Evolutionary conservation across 2,329 filamentous ascomycete species (phyloP).

Genomic region (Cylindrodendrum hubeiense): DNA sequence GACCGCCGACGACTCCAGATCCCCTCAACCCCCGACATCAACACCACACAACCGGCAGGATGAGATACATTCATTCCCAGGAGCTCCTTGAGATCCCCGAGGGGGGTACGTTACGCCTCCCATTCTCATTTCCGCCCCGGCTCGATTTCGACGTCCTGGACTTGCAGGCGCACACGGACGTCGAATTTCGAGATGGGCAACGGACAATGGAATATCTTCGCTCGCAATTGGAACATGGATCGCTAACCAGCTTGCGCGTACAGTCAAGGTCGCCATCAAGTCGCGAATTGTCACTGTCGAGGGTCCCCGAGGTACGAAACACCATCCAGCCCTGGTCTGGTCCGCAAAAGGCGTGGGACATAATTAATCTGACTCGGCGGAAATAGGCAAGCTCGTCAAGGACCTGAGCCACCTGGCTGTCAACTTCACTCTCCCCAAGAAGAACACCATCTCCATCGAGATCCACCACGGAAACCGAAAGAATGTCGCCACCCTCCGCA

Average conservation of each 20-base stretch:
- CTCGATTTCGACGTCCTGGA: conserved; percentile 32
- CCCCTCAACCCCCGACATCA: conserved; percentile 59
- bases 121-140: conserved; percentile 23
- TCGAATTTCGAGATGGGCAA: conserved; percentile 24
- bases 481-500: conserved; percentile 97
- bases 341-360: not conserved
- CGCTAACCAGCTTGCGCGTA: conserved; percentile 50
- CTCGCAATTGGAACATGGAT: conserved; percentile 31
- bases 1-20: conserved; percentile 53
- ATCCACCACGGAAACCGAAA: conserved; percentile 99
- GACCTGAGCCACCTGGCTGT: conserved; percentile 96
- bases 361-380: conserved; percentile 28
- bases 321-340: conserved; percentile 3
- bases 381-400: conserved; percentile 91
- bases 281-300: conserved; percentile 96
- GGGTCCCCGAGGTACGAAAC: conserved; percentile 84
- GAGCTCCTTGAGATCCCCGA: conserved; percentile 96
- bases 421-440: conserved; percentile 90
- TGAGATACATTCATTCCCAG: conserved; percentile 99
- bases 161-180: conserved; percentile 28
- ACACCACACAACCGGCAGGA: conserved; percentile 76
- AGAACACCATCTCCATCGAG: conserved; percentile 93
- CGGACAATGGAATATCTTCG: not conserved
- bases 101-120: conserved; percentile 79
- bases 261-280: conserved; percentile 99